Conservation (phyloP, 352 stramenopile species). For the Thalassiosira gravida region DNA sequence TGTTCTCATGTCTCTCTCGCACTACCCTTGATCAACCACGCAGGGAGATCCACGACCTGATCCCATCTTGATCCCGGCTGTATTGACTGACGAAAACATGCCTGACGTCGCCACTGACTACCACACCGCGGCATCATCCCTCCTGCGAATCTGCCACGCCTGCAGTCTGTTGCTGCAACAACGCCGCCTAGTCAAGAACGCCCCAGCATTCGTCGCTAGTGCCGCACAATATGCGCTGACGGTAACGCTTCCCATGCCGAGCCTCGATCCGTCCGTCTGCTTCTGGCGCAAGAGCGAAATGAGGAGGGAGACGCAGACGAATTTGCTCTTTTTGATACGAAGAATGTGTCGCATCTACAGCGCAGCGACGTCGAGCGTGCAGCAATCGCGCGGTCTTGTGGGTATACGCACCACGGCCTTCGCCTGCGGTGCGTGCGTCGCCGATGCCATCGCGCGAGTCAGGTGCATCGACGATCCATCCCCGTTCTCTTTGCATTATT, state of each 20-base stretch:
- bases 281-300: conserved; percentile 89
- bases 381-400: conserved; percentile 89
- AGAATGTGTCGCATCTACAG: conserved; percentile 88
- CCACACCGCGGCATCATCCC: conserved; percentile 86
- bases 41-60: conserved; percentile 80
- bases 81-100: conserved; percentile 87
- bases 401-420: conserved; percentile 89
- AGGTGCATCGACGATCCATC: conserved; percentile 88
- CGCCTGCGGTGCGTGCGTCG: conserved; percentile 88
- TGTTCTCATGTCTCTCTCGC: no score
- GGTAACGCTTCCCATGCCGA: conserved; percentile 88
- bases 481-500: conserved; percentile 89
- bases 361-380: conserved; percentile 86
- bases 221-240: conserved; percentile 89
- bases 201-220: conserved; percentile 88
- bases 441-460: conserved; percentile 88
- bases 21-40: no score
- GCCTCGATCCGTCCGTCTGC: conserved; percentile 83
- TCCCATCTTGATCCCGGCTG: conserved; percentile 89
- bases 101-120: conserved; percentile 86
- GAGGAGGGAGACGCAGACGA: conserved; percentile 89
- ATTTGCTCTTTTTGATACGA: conserved; percentile 88
- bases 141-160: conserved; percentile 87
- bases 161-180: conserved; percentile 90
- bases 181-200: conserved; percentile 89